These are phyloP conservation scores for Hansenula lynferdii DNA, from an alignment of 1,139 yeast genomes.

Conservation along the genomic window DNA sequence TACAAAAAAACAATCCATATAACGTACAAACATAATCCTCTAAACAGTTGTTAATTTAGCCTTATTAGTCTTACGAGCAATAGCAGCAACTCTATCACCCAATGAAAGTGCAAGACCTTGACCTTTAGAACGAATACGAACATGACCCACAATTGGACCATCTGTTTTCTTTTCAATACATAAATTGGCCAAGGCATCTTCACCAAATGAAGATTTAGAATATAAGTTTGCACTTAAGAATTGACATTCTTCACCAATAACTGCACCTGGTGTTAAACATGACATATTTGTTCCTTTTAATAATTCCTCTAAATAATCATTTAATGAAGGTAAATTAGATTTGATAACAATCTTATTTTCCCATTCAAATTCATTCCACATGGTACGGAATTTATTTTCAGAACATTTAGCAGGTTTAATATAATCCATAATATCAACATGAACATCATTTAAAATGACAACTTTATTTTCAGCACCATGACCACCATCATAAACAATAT, in stretches of 20 bases:
- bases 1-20: too few species aligned
- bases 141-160: slow-evolving; percentile 88
- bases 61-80: slow-evolving; percentile 50
- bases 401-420: slow-evolving; percentile 90
- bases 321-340: slow-evolving; percentile 62
- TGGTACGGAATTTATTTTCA: slow-evolving; percentile 86
- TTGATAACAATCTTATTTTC: slow-evolving; percentile 95
- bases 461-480: slow-evolving; percentile 88
- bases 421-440: slow-evolving; percentile 96
- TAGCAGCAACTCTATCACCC: slow-evolving; percentile 89
- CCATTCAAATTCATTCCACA: slow-evolving; percentile 99
- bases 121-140: slow-evolving; percentile 95
- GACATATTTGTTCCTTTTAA: slow-evolving; percentile 90
- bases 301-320: slow-evolving; percentile 74
- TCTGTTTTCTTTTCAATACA: slow-evolving; percentile 79
- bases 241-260: slow-evolving; percentile 82
- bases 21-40: too few species aligned
- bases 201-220: slow-evolving; percentile 93
- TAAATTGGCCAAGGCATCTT: slow-evolving; percentile 93
- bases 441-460: slow-evolving; percentile 91
- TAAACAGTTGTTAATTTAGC: slow-evolving; percentile 33
- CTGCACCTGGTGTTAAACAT: slow-evolving; percentile 88
- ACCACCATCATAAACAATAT: slow-evolving; percentile 93
- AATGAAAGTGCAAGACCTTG: slow-evolving; percentile 96
- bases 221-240: slow-evolving; percentile 93